Conservation (phyloP, 345 rosid genomes). For the Raphanus raphanistrum region DNA sequence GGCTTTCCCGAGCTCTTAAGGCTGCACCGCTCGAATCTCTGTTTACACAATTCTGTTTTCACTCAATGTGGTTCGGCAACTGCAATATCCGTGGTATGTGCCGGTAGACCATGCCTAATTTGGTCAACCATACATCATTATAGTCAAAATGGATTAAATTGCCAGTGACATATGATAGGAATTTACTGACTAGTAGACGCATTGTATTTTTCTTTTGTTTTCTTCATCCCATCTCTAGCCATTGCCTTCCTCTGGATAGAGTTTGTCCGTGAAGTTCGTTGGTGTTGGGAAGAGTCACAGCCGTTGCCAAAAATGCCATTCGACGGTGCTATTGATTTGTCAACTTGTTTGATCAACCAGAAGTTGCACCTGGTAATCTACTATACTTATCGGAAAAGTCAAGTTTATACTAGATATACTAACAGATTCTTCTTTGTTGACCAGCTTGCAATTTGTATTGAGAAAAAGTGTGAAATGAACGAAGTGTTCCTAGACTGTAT, state of each 20-base stretch:
- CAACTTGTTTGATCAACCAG: constrained; percentile 87
- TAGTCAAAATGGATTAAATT: constrained; percentile 8
- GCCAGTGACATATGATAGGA: not conserved
- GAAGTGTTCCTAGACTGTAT: constrained; percentile 85
- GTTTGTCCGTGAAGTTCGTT: constrained; percentile 94
- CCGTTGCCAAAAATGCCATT: constrained; percentile 70
- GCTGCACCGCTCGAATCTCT: constrained; percentile 84
- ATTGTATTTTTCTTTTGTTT: constrained; percentile 17
- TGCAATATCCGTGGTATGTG: constrained; percentile 89
- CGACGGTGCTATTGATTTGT: constrained; percentile 71
- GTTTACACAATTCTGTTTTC: constrained; percentile 84
- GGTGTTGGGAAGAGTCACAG: constrained; percentile 97
- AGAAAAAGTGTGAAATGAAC: constrained; percentile 73
- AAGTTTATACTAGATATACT: constrained; percentile 13
- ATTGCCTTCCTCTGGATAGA: constrained; percentile 91
- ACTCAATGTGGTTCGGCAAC: constrained; percentile 85
- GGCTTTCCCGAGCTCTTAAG: constrained; percentile 75
- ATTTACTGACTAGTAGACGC: not conserved
- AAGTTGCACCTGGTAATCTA: constrained; percentile 86
- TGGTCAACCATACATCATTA: constrained; percentile 16
- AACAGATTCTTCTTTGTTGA: constrained; percentile 33
- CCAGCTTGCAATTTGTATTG: constrained; percentile 94
- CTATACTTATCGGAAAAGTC: constrained; percentile 5
- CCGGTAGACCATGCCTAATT: constrained; percentile 4
- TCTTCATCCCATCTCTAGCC: constrained; percentile 48